These are phyloP conservation scores for Backusella macrospora DNA, from an alignment of 192 early-diverging fungal species.

Conservation along the genomic window DNA sequence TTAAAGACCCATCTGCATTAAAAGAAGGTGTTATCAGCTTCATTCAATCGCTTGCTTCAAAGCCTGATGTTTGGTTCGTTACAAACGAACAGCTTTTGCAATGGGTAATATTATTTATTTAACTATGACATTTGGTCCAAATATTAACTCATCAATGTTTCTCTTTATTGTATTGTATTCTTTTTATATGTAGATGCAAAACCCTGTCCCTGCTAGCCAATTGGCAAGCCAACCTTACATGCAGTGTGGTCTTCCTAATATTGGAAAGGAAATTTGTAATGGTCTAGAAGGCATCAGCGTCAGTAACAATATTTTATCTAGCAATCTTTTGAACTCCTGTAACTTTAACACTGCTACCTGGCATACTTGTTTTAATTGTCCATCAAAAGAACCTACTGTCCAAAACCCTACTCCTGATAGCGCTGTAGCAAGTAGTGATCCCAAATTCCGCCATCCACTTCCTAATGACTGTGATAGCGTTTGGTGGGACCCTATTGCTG, in stretches of 20 bases:
- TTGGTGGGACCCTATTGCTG: slow-evolving; percentile 71
- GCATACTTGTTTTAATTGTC: slow-evolving; percentile 62
- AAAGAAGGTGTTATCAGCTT: slow-evolving; percentile 47
- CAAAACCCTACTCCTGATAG: slow-evolving; percentile 47
- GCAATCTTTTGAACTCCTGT: slow-evolving; percentile 44
- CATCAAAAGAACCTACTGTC: slow-evolving; percentile 40
- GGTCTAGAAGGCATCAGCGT: slow-evolving; percentile 56
- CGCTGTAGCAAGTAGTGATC: slow-evolving; percentile 26
- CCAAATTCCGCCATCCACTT: slow-evolving; percentile 46
- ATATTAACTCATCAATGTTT: not conserved
- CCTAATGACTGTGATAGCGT: slow-evolving; percentile 66
- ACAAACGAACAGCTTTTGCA: slow-evolving; percentile 68
- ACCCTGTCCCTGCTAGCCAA: slow-evolving; percentile 72
- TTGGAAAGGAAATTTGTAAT: slow-evolving; percentile 71
- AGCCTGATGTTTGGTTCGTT: slow-evolving; percentile 74
- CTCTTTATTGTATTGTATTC: not conserved
- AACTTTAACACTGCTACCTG: slow-evolving; percentile 52
- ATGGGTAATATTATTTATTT: slow-evolving; percentile 46
- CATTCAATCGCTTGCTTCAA: slow-evolving; percentile 51
- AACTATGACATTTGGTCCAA: not conserved
- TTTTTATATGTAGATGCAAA: slow-evolving; percentile 56
- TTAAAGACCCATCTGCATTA: slow-evolving; percentile 28
- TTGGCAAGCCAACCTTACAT: slow-evolving; percentile 68
- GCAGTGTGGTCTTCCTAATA: slow-evolving; percentile 58
- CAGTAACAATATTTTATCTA: slow-evolving; percentile 40